phyloP scores from a whole-genome alignment of 768 basidiomycete genomes.

The Hygrocybe coccinea region DNA sequence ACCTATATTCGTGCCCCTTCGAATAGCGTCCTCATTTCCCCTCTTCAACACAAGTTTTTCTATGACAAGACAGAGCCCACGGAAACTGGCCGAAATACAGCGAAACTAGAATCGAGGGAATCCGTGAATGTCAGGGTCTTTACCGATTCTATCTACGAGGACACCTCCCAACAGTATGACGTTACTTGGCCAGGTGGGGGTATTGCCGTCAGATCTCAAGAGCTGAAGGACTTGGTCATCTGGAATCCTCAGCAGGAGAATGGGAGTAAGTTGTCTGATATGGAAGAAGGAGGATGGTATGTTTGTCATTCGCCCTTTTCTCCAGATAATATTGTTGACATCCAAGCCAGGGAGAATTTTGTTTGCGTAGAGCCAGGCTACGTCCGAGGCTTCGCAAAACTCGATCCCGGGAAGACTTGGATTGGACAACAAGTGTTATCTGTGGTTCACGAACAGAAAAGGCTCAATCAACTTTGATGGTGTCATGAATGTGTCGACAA shows the following conservation, averaged over 20 bases:
- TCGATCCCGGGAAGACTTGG: conserved; percentile 68
- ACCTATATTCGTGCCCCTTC: conserved; percentile 76
- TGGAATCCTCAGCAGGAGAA: conserved; percentile 84
- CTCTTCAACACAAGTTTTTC: conserved; percentile 61
- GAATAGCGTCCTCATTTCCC: conserved; percentile 51
- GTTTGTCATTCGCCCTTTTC: conserved; percentile 16
- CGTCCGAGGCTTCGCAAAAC: conserved; percentile 64
- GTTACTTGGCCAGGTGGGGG: conserved; percentile 58
- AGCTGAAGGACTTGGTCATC: conserved; percentile 77
- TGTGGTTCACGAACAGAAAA: background rate
- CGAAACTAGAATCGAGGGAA: conserved; percentile 55
- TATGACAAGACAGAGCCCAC: conserved; percentile 75
- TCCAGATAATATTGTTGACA: background rate
- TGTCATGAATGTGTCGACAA: background rate
- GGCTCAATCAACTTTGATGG: background rate
- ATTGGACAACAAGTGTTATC: conserved; percentile 68
- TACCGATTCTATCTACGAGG: conserved; percentile 77
- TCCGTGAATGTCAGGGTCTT: conserved; percentile 60
- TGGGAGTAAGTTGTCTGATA: conserved; percentile 76
- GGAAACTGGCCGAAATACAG: conserved; percentile 42
- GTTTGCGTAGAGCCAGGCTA: conserved; percentile 91
- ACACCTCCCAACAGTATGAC: conserved; percentile 51
- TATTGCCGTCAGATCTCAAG: conserved; percentile 46
- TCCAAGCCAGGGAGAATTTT: conserved; percentile 62
- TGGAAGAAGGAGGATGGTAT: conserved; percentile 87